Evolutionary conservation across 2,329 filamentous ascomycete genomes (phyloP), one percentile per base, ranked within the genome.

Genomic region (Calonectria honghensis): DNA sequence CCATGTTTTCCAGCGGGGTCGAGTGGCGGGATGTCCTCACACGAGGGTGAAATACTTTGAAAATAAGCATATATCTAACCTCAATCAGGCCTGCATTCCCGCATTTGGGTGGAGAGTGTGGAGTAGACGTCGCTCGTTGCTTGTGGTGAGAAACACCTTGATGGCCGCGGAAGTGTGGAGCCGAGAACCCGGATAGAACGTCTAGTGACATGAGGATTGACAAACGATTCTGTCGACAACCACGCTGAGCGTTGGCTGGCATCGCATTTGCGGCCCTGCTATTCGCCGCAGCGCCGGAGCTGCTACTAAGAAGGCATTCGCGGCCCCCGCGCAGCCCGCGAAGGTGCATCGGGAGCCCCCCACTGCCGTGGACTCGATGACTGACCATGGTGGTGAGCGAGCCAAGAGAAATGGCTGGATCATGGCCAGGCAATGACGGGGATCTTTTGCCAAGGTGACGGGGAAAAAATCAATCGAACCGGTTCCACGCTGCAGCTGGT

Each of bases 11-110:
- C 14, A 1, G 54, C 54, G 54, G 54, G 37, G 54, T 13, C 39
- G 27, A 31, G 39, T 64, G 61, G 61, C 61, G 27, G 61, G 4
- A 39, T 50, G 50, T 50, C 31, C 39, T 74, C 64, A 48, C 68
- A 48, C 65, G 52, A 68, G 37, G 16, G 45, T 32, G 27, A n/a
- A 68, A 63, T 27, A 32, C 27, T 57, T 63, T 50, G 63, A 65
- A 63, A 65, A 80, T 80, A 80, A 80, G 79, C 79, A 80, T 80
- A 80, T 79, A 78, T 70, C 72, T 80, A 77, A 77, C 75, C 77
- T 79, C 61, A 69, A 80, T 64, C 39, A 45, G 65, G 72, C 32
- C 72, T 65, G 74, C 67, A 64, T 70, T 48, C 48, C 73, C 64
- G 54, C 32, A 66, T 37, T 52, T 6, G 3, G 50, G 72, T 75